phyloP scores from a whole-genome alignment of 2,329 filamentous ascomycete genomes.

The Trichoderma pleuroti region DNA sequence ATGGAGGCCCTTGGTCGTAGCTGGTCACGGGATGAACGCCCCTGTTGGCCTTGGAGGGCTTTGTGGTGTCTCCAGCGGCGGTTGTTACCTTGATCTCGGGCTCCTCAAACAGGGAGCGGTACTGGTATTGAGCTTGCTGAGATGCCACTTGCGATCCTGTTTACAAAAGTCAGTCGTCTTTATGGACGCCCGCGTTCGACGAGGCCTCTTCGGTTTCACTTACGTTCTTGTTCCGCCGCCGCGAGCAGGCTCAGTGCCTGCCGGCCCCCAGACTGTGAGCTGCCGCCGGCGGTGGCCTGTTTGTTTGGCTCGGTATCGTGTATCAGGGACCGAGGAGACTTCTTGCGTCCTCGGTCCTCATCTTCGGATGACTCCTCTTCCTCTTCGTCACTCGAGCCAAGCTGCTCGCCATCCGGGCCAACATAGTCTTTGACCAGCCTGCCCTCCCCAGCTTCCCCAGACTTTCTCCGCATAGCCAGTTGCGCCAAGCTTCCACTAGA shows the following conservation, averaged over 20 bases:
- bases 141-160: conserved; percentile 53
- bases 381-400: conserved; percentile 69
- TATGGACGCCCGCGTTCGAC: background rate
- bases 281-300: conserved; percentile 31
- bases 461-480: conserved; percentile 55
- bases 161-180: conserved; percentile 25
- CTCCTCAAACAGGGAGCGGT: conserved; percentile 62
- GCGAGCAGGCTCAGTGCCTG: conserved; percentile 62
- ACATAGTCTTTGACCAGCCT: conserved; percentile 67
- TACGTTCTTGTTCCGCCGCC: conserved; percentile 76
- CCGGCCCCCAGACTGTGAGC: conserved; percentile 36
- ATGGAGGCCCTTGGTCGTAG: conserved; percentile 67
- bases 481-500: conserved; percentile 61
- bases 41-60: conserved; percentile 42
- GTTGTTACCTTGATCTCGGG: conserved; percentile 63
- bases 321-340: conserved; percentile 46
- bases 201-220: conserved; percentile 33
- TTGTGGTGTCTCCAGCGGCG: conserved; percentile 59
- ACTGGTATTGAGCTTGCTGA: conserved; percentile 50
- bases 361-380: conserved; percentile 62
- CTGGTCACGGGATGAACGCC: conserved; percentile 78
- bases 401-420: conserved; percentile 62
- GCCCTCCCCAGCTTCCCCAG: conserved; percentile 43
- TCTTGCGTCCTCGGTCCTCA: conserved; percentile 62
- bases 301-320: conserved; percentile 36